Evolutionary conservation across 2,329 filamentous ascomycete species (phyloP).

Genomic region (Ascomycota sp.): DNA sequence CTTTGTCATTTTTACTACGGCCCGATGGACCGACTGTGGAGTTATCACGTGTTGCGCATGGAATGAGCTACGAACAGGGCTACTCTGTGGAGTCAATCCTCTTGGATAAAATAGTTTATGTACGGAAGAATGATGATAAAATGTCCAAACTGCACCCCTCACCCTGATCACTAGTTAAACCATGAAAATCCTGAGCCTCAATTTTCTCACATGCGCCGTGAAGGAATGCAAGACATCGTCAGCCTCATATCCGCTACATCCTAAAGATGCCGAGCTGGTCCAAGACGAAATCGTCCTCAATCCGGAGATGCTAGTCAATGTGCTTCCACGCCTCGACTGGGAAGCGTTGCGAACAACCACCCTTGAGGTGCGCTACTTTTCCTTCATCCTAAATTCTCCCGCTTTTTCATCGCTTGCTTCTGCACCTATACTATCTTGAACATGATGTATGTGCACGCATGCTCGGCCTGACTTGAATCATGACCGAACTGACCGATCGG

Average conservation of each 20-base stretch:
- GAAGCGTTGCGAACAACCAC: conserved; percentile 54
- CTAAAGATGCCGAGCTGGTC: conserved; percentile 77
- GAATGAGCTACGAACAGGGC: too few species aligned
- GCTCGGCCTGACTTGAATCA: background rate
- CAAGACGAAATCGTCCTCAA: conserved; percentile 73
- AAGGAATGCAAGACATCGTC: conserved; percentile 78
- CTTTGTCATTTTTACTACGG: too few species aligned
- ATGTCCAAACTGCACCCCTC: too few species aligned
- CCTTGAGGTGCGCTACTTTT: conserved; percentile 40
- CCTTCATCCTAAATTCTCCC: background rate
- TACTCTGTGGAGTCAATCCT: too few species aligned
- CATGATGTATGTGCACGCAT: background rate
- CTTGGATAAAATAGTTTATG: too few species aligned
- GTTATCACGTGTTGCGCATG: too few species aligned
- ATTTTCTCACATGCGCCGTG: conserved; percentile 90
- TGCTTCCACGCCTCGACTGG: conserved; percentile 82
- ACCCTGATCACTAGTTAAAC: too few species aligned
- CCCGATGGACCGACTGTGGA: too few species aligned
- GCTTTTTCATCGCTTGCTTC: background rate
- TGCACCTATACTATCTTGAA: background rate
- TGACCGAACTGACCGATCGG: too few species aligned
- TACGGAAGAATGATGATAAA: too few species aligned
- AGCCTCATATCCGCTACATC: conserved; percentile 74
- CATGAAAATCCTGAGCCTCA: conserved; percentile 93
- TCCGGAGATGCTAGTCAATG: conserved; percentile 59